Conservation (phyloP, 208 protist species). For the Angomonas deanei region DNA sequence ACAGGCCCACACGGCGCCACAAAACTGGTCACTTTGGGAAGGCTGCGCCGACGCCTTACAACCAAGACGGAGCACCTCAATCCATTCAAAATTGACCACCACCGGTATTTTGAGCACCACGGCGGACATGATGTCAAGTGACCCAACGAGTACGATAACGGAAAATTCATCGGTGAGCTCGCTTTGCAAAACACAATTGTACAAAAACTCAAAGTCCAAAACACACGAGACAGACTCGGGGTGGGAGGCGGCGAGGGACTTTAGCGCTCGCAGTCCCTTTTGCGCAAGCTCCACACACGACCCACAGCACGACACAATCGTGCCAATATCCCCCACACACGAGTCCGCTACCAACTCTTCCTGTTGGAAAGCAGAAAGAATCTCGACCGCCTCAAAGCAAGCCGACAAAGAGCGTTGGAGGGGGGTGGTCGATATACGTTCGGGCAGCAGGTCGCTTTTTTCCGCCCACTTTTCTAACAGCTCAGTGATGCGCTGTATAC, state of each 20-base stretch:
- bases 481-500: too few relatives aligned
- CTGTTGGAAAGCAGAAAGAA: constrained; percentile 11
- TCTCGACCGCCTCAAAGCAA: constrained; percentile 19
- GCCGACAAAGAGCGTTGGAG: not conserved
- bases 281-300: constrained; percentile 17
- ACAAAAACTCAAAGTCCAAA: constrained; percentile 67
- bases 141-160: constrained; percentile 32
- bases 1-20: constrained; percentile 24
- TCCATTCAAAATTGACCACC: constrained; percentile 80
- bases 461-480: too few relatives aligned
- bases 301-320: constrained; percentile 29
- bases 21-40: not conserved
- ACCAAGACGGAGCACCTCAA: constrained; percentile 27
- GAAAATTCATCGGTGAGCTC: not conserved
- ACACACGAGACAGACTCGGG: constrained; percentile 52
- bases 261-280: constrained; percentile 27
- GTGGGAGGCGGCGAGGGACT: constrained; percentile 26
- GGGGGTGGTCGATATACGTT: too few relatives aligned
- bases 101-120: constrained; percentile 35
- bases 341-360: constrained; percentile 16
- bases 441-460: too few relatives aligned
- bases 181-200: constrained; percentile 16
- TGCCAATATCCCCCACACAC: constrained; percentile 31
- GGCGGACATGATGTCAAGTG: constrained; percentile 57
- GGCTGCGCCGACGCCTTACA: not conserved